Conservation (phyloP, 352 stramenopile species). For the Pythium monospermum region DNA sequence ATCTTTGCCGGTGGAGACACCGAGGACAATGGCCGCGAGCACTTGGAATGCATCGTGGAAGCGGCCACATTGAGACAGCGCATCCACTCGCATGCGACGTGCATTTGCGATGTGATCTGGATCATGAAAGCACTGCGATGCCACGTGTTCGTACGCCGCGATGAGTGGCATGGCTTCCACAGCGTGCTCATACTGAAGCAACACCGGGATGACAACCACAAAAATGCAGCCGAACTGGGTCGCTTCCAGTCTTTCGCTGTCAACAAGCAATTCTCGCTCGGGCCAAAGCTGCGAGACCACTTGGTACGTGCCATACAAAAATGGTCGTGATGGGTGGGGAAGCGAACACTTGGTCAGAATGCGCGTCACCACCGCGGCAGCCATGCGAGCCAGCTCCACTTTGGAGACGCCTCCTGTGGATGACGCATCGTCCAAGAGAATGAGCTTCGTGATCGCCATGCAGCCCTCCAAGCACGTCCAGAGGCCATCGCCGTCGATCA, state of each 20-base stretch:
- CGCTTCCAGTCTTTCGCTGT: constrained; percentile 32
- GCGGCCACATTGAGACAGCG: constrained; percentile 43
- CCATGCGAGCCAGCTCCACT: constrained; percentile 65
- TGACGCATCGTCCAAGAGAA: constrained; percentile 26
- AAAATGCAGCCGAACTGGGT: constrained; percentile 37
- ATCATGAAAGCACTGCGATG: constrained; percentile 38
- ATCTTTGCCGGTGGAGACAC: constrained; percentile 4
- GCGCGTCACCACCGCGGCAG: constrained; percentile 44
- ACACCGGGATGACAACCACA: constrained; percentile 35
- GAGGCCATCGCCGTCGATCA: constrained; percentile 50
- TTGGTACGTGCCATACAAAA: constrained; percentile 55
- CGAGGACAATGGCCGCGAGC: constrained; percentile 27
- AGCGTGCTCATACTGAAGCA: constrained; percentile 51
- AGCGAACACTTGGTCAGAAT: constrained; percentile 52
- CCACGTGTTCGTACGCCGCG: constrained; percentile 44
- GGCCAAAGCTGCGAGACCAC: constrained; percentile 55
- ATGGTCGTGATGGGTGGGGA: constrained; percentile 49
- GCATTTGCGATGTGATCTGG: constrained; percentile 48
- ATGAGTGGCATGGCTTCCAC: constrained; percentile 52
- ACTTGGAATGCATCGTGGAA: constrained; percentile 45
- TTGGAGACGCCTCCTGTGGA: constrained; percentile 29
- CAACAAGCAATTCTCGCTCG: constrained; percentile 38
- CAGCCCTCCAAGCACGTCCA: constrained; percentile 52
- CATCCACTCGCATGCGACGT: constrained; percentile 38
- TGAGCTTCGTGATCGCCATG: constrained; percentile 47